A percentile compares a stretch with the other conserved stretches of the same genome.
These are phyloP conservation scores for Kazachstania africana DNA, from an alignment of 805 yeast species.

Conservation along the genomic window DNA sequence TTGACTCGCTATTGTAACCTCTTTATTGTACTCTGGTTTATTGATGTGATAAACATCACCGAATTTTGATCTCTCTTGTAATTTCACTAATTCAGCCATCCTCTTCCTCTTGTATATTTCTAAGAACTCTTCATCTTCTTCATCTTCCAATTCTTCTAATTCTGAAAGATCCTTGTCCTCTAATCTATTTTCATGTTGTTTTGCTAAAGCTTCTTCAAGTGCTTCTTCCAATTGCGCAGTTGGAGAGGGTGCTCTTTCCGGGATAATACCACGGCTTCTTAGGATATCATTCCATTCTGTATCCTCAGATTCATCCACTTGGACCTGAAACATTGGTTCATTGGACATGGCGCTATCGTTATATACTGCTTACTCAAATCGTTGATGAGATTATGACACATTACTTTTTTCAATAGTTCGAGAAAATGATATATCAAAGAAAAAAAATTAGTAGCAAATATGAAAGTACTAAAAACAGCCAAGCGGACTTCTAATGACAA, in stretches of 20 bases:
- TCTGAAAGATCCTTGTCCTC: slow-evolving; percentile 71
- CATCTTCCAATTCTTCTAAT: slow-evolving; percentile 79
- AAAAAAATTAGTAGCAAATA: too few species aligned
- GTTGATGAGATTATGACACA: too few species aligned
- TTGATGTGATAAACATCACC: slow-evolving; percentile 71
- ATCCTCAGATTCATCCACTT: slow-evolving; percentile 91
- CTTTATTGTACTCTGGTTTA: slow-evolving; percentile 79
- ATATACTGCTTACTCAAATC: too few species aligned
- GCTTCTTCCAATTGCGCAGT: slow-evolving; percentile 81
- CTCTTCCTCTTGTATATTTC: slow-evolving; percentile 67
- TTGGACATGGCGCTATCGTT: slow-evolving; percentile 16
- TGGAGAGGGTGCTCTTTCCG: slow-evolving; percentile 83
- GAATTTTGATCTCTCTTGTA: slow-evolving; percentile 45
- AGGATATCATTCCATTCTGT: slow-evolving; percentile 98
- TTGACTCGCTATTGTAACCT: slow-evolving; percentile 72
- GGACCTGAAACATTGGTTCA: slow-evolving; percentile 61
- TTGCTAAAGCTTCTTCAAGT: slow-evolving; percentile 64
- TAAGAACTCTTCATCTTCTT: slow-evolving; percentile 85
- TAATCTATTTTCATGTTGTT: slow-evolving; percentile 72
- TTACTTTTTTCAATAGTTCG: neutral
- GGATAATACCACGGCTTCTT: slow-evolving; percentile 81
- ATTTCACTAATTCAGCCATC: slow-evolving; percentile 55
- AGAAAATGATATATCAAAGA: too few species aligned
- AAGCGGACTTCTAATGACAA: too few species aligned
- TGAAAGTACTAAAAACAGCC: too few species aligned